Conservation (phyloP, 139 green algal genomes). For the Volvox reticuliferus region DNA sequence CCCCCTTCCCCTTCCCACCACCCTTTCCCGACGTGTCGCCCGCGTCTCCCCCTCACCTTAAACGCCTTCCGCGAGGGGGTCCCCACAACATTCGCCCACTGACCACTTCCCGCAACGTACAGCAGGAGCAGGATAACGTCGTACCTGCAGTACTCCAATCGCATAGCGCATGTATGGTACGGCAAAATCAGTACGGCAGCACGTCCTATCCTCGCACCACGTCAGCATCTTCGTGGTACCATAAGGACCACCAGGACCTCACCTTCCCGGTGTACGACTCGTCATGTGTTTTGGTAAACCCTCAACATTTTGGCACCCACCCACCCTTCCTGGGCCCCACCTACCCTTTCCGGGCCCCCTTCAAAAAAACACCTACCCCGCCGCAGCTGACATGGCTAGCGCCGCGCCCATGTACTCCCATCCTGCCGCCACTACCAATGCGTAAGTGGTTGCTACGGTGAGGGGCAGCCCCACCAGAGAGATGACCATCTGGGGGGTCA, state of each 20-base stretch:
- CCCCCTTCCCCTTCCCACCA: no score
- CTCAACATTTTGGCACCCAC: no score
- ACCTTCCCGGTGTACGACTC: no score
- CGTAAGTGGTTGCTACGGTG: constrained; percentile 44
- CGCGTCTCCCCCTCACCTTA: neutral
- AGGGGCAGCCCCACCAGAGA: constrained; percentile 48
- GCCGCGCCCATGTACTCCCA: constrained; percentile 49
- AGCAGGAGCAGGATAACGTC: constrained; percentile 45
- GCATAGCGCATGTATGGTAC: no score
- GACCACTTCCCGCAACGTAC: constrained; percentile 19
- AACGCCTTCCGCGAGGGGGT: neutral
- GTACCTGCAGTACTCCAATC: neutral
- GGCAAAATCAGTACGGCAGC: constrained; percentile 52
- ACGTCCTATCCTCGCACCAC: constrained; percentile 68
- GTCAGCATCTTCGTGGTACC: neutral
- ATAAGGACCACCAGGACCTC: no score
- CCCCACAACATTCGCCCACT: constrained; percentile 9
- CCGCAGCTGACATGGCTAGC: constrained; percentile 17
- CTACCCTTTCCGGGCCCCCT: neutral
- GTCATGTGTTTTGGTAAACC: no score
- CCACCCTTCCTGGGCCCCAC: neutral
- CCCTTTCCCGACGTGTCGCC: neutral
- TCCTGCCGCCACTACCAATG: constrained; percentile 29
- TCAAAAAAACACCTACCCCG: neutral
- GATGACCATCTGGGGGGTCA: constrained; percentile 45